phyloP scores from a whole-genome alignment of 2,329 filamentous ascomycete genomes.

The Venturia effusa region DNA sequence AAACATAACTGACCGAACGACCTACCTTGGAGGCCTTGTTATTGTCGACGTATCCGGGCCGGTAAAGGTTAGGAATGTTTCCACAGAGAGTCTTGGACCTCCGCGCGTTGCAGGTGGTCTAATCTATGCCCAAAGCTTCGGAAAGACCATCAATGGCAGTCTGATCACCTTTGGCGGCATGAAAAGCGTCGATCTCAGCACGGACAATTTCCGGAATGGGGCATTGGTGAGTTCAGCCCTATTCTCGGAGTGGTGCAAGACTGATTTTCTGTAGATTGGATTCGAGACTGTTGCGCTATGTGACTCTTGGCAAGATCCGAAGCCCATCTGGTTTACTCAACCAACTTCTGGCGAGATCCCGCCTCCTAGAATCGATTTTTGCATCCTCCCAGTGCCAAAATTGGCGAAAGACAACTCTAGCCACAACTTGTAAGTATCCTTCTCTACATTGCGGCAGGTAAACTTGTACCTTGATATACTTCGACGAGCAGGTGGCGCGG shows the following conservation, averaged over 20 bases:
- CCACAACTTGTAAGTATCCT: conserved; percentile 30
- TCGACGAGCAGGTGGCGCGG: background rate
- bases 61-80: background rate
- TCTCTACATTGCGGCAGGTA: background rate
- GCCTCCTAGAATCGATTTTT: conserved; percentile 32
- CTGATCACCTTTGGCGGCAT: background rate
- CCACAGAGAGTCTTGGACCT: background rate
- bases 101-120: background rate
- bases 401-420: conserved; percentile 35
- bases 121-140: background rate
- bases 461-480: background rate
- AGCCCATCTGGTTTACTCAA: conserved; percentile 31
- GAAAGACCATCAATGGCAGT: background rate
- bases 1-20: background rate
- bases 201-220: background rate
- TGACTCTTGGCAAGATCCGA: background rate
- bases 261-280: background rate
- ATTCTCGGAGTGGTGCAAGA: background rate
- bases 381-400: conserved; percentile 23
- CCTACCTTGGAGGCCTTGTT: background rate
- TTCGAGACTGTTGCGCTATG: background rate
- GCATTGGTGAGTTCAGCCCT: background rate
- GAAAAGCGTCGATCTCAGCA: background rate
- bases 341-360: conserved; percentile 32
- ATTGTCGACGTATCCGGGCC: background rate